A percentile compares a stretch with the other conserved stretches of the same genome.
Evolutionary conservation across 2,329 filamentous ascomycete species (phyloP).

Genomic region (Trichophyton verrucosum): DNA sequence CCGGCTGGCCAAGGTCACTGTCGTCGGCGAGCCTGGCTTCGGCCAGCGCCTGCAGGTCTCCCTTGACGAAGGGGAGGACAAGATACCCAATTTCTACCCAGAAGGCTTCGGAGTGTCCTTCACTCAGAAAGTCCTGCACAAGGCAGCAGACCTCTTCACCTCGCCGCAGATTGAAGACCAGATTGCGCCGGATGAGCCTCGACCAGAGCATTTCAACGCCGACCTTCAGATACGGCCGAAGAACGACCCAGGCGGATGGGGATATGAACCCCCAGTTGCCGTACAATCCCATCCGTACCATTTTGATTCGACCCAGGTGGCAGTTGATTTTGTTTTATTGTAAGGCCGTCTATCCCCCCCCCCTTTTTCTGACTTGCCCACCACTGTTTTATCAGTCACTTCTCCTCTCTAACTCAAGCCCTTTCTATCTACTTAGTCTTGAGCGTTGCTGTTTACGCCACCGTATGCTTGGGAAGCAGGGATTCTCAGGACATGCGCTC

Average conservation of each 20-base stretch:
- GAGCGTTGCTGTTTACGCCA: slow-evolving; percentile 21
- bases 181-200: not conserved
- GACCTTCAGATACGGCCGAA: not conserved
- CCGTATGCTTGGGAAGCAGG: slow-evolving; percentile 9
- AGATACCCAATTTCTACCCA: slow-evolving; percentile 10
- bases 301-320: slow-evolving; percentile 19
- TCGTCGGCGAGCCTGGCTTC: slow-evolving; percentile 12
- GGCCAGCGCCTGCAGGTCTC: slow-evolving; percentile 14
- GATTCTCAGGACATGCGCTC: slow-evolving; percentile 19
- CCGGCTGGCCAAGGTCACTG: slow-evolving; percentile 11
- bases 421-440: slow-evolving; percentile 11
- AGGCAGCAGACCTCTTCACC: not conserved
- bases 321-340: slow-evolving; percentile 23
- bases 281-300: slow-evolving; percentile 16
- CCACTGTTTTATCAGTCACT: no score
- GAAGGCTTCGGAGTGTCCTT: slow-evolving; percentile 7
- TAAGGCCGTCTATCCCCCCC: slow-evolving; percentile 3
- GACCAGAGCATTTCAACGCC: not conserved
- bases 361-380: not conserved
- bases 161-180: not conserved
- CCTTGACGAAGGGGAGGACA: not conserved
- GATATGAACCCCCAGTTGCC: not conserved
- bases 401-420: not conserved
- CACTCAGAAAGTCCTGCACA: not conserved
- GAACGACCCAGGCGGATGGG: not conserved